phyloP scores from a whole-genome alignment of 2,329 filamentous ascomycete species.

The Penicillium vulpinum region DNA sequence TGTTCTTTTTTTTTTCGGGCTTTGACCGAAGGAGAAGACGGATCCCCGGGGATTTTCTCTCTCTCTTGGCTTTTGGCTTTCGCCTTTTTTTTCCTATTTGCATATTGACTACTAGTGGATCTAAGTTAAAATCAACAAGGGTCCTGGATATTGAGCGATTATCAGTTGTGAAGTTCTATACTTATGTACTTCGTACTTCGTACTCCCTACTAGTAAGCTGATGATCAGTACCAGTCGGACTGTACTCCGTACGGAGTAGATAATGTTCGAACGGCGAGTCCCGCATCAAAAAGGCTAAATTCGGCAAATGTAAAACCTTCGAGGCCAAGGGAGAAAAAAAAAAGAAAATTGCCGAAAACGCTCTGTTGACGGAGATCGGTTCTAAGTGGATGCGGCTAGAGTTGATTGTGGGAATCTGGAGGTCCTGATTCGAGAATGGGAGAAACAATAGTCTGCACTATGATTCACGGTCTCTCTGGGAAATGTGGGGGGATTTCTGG shows the following conservation, averaged over 20 bases:
- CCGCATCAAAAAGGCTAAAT: not conserved
- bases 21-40: not conserved
- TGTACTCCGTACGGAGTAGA: not conserved
- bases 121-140: not conserved
- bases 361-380: conserved; percentile 19
- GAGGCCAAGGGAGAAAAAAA: conserved; percentile 18
- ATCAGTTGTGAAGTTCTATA: no score
- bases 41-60: not conserved
- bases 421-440: conserved; percentile 1
- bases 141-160: not conserved
- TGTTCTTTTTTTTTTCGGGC: not conserved
- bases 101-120: not conserved
- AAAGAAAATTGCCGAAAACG: conserved; percentile 23
- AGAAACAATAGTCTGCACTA: conserved; percentile 8
- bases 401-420: conserved; percentile 6
- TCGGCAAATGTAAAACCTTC: conserved; percentile 29
- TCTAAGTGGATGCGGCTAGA: conserved; percentile 17
- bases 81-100: not conserved
- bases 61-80: not conserved
- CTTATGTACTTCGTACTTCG: no score
- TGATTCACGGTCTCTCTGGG: conserved; percentile 10
- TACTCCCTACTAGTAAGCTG: not conserved
- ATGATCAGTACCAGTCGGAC: not conserved
- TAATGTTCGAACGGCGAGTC: conserved; percentile 3
- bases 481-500: not conserved